Conservation (phyloP, 768 basidiomycete species). For the Suillus sp. region DNA sequence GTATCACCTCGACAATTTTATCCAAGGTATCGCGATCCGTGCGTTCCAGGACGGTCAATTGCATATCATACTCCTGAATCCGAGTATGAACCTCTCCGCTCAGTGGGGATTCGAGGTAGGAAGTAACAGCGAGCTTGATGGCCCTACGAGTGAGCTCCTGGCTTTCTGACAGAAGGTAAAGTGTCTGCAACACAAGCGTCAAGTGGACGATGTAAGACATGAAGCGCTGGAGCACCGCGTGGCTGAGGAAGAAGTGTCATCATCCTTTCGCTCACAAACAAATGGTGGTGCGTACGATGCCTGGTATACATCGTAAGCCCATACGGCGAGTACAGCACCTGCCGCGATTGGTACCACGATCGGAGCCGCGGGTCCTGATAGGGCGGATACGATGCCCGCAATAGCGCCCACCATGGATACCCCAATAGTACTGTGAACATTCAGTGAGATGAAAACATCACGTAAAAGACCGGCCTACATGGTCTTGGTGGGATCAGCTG, state of each 20-base stretch:
- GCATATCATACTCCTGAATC: not conserved
- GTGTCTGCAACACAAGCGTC: conserved; percentile 26
- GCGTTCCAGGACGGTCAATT: not conserved
- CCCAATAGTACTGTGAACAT: not conserved
- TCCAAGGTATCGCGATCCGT: not conserved
- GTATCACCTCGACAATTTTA: not conserved
- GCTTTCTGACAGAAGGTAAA: conserved; percentile 14
- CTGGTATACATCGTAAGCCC: conserved; percentile 1
- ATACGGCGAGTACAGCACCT: not conserved
- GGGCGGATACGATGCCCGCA: not conserved
- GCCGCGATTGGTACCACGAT: conserved; percentile 1
- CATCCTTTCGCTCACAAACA: not conserved
- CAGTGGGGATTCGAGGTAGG: not conserved
- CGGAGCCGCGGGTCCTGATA: not conserved
- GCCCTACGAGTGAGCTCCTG: not conserved
- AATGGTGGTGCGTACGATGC: not conserved
- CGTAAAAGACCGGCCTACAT: too few relatives aligned
- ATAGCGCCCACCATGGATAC: not conserved
- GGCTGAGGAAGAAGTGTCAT: not conserved
- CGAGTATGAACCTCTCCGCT: rapidly evolving
- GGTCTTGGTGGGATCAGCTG: too few relatives aligned
- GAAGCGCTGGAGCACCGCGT: conserved; percentile 17
- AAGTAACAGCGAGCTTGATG: not conserved
- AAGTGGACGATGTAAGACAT: conserved; percentile 31
- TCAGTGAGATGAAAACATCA: not conserved